Evolutionary conservation across 352 stramenopile species (phyloP).

Genomic region (Phytophthora podocarpi): DNA sequence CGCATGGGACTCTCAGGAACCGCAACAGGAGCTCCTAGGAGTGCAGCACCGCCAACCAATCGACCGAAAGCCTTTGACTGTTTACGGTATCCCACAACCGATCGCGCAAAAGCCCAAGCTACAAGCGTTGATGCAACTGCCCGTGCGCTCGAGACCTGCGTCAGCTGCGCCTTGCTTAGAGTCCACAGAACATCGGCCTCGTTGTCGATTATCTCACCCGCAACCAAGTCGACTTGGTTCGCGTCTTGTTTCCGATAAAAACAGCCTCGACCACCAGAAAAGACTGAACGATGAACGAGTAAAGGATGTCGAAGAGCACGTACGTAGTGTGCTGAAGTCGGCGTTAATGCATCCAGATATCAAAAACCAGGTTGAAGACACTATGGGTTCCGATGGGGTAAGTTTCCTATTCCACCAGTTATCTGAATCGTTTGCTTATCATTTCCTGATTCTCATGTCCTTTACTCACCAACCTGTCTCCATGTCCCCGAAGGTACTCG

Average conservation of each 20-base stretch:
- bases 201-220: slow-evolving; percentile 21
- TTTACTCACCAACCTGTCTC: neutral
- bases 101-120: slow-evolving; percentile 45
- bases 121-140: slow-evolving; percentile 23
- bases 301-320: slow-evolving; percentile 48
- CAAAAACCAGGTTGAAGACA: slow-evolving; percentile 64
- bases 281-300: slow-evolving; percentile 6
- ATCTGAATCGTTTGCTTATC: slow-evolving; percentile 3
- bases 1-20: slow-evolving; percentile 7
- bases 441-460: neutral
- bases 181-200: neutral
- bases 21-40: neutral
- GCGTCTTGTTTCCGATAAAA: neutral
- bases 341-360: slow-evolving; percentile 42
- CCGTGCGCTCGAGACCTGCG: slow-evolving; percentile 21
- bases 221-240: slow-evolving; percentile 29
- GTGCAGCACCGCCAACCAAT: neutral
- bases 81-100: slow-evolving; percentile 56
- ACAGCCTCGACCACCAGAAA: neutral
- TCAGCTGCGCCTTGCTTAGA: slow-evolving; percentile 28
- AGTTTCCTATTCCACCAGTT: slow-evolving; percentile 20
- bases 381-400: slow-evolving; percentile 57
- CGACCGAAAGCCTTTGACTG: slow-evolving; percentile 43
- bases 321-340: slow-evolving; percentile 63
- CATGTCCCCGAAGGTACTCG: slow-evolving; percentile 53